Base-by-base conservation (phyloP, 192 early-diverging fungal species). In the Mortierella alpina region DNA sequence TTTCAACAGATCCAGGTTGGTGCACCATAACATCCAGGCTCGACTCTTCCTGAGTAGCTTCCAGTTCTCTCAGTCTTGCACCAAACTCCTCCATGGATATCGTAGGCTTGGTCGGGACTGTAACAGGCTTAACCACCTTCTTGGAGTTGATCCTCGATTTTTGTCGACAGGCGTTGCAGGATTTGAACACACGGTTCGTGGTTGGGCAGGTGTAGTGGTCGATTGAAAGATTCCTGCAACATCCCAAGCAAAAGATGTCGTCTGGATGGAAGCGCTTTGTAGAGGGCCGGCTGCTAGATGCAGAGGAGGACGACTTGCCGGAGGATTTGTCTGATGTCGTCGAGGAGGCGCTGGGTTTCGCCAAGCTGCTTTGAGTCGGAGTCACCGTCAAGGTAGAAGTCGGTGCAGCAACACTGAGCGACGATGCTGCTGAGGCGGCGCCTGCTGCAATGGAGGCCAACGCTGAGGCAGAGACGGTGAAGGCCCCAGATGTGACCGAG, bases 111-210 rank as follows among this genome's bases (percentile, higher is more conserved):
- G 60, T 66, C 1, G 77, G 77, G 17, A 80, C 55, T 12, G 65
- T 65, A 8, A 59, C 50, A 39, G 77, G 77, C 31, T 80, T 80
- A 6, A 61, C 61, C 9, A 72, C 70, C 58, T 80, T 80, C 54
- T 80, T 80, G 10, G 77, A 72, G 42, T 80, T 80, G 48, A 80
- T 62, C 41, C 77, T 48, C 13, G 77, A 80, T 55, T 80, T 80
- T 50, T 68, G 77, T 18, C 77, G 77, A 63, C 77, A 80, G 23
- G 77, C 77, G n/a, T 80, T 80, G 13, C 77, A 80, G 5, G 77
- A 80, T 22, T 80, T 80, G 55, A 80, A 80, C 20, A 80, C 42
- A 7, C 70, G 57, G 59, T 62, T 66, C 11, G 77, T 80, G 2
- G 55, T 80, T 4, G 77, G 65, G 55, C 69, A 72, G 0, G 69